These are phyloP conservation scores for Metschnikowia baotianmanensis DNA, from an alignment of 805 yeast species.

Conservation along the genomic window DNA sequence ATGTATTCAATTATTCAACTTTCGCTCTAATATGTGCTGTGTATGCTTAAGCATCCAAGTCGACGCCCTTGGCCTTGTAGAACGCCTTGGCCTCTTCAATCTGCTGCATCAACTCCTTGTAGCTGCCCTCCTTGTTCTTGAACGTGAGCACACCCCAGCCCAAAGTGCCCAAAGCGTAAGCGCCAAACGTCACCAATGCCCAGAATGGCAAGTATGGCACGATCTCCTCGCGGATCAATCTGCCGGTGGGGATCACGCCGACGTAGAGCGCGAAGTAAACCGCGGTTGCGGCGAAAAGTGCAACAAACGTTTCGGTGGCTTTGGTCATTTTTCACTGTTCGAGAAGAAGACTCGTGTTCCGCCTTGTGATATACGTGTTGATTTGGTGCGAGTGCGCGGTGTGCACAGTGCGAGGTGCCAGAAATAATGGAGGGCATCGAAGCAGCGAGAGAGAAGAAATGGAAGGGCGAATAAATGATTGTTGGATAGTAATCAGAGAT, in stretches of 20 bases:
- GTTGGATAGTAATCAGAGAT: no score
- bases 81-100: constrained; percentile 63
- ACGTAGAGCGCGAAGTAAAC: constrained; percentile 50
- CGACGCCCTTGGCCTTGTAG: constrained; percentile 54
- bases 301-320: constrained; percentile 57
- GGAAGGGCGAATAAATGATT: no score
- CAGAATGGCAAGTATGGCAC: constrained; percentile 70
- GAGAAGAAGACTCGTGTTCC: background rate
- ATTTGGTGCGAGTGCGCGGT: background rate
- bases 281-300: constrained; percentile 46
- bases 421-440: background rate
- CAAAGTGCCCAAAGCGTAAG: constrained; percentile 63
- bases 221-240: constrained; percentile 47
- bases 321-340: constrained; percentile 50
- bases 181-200: constrained; percentile 65
- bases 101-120: constrained; percentile 55
- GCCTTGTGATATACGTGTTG: constrained; percentile 9
- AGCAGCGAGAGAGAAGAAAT: background rate
- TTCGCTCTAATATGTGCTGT: no score
- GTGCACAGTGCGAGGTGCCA: background rate
- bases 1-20: constrained; percentile 2
- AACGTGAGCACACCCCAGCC: constrained; percentile 69
- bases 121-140: constrained; percentile 68
- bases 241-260: constrained; percentile 55
- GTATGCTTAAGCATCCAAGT: constrained; percentile 27